These are phyloP conservation scores for Fusarium goolgardi DNA, from an alignment of 2,329 filamentous ascomycete species.

Conservation along the genomic window DNA sequence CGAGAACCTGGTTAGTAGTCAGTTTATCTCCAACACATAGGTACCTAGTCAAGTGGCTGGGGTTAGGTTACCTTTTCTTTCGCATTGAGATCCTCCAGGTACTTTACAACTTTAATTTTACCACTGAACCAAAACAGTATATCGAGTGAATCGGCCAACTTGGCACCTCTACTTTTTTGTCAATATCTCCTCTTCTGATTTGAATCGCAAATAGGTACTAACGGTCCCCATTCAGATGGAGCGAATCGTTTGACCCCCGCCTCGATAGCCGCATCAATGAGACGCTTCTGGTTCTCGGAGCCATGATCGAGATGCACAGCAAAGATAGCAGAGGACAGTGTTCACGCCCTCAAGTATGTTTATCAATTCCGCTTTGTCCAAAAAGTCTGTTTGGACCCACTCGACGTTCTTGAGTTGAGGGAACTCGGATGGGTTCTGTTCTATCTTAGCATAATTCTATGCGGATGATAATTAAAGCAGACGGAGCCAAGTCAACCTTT, in stretches of 20 bases:
- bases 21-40: fast-evolving
- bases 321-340: constrained; percentile 12
- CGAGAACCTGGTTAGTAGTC: fast-evolving
- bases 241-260: constrained; percentile 5
- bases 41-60: fast-evolving
- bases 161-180: background rate
- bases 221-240: constrained; percentile 22
- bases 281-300: constrained; percentile 1
- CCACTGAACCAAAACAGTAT: constrained; percentile 13
- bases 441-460: fast-evolving
- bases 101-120: constrained; percentile 1
- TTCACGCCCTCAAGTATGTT: background rate
- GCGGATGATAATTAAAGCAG: fast-evolving
- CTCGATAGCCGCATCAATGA: constrained; percentile 9
- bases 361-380: background rate
- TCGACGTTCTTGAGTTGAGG: background rate
- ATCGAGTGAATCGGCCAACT: background rate
- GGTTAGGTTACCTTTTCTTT: fast-evolving
- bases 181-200: fast-evolving
- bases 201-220: fast-evolving
- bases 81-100: background rate
- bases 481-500: background rate
- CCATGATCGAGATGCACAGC: background rate
- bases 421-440: background rate
- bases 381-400: background rate